These are phyloP conservation scores for Lactarius sanguifluus DNA, from an alignment of 768 basidiomycete species.

Conservation along the genomic window DNA sequence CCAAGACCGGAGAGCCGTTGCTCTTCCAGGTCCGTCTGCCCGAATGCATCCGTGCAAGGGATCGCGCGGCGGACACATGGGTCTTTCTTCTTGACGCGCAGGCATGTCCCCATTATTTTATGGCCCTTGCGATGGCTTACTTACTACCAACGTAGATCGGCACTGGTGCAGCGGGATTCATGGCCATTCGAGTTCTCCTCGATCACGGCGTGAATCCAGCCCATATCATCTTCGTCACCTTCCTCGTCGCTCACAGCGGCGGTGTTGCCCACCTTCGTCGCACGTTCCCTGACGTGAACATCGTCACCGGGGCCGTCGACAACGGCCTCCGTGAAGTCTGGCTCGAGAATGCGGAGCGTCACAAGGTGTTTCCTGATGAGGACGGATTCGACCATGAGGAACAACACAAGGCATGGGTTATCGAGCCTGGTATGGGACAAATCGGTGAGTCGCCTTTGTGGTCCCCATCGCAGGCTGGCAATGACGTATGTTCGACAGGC, in stretches of 20 bases:
- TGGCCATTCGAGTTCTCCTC: slow-evolving; percentile 90
- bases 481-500: slow-evolving; percentile 32
- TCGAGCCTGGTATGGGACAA: slow-evolving; percentile 87
- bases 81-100: slow-evolving; percentile 92
- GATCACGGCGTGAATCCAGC: slow-evolving; percentile 89
- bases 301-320: slow-evolving; percentile 85
- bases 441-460: slow-evolving; percentile 55
- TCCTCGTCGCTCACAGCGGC: slow-evolving; percentile 81
- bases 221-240: slow-evolving; percentile 86
- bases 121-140: background rate
- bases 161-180: slow-evolving; percentile 89
- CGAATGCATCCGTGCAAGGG: slow-evolving; percentile 60
- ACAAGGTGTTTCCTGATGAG: slow-evolving; percentile 39
- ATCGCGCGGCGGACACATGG: slow-evolving; percentile 65
- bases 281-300: slow-evolving; percentile 83
- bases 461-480: background rate
- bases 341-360: slow-evolving; percentile 51
- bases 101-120: slow-evolving; percentile 39
- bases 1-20: slow-evolving; percentile 80
- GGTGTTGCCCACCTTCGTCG: slow-evolving; percentile 73
- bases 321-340: slow-evolving; percentile 72
- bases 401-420: slow-evolving; percentile 67
- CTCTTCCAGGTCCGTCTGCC: slow-evolving; percentile 84
- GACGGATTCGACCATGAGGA: slow-evolving; percentile 38
- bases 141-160: slow-evolving; percentile 61